Base-by-base conservation (phyloP, 2,329 filamentous ascomycete species). In the Chaetomiaceae sp. region DNA sequence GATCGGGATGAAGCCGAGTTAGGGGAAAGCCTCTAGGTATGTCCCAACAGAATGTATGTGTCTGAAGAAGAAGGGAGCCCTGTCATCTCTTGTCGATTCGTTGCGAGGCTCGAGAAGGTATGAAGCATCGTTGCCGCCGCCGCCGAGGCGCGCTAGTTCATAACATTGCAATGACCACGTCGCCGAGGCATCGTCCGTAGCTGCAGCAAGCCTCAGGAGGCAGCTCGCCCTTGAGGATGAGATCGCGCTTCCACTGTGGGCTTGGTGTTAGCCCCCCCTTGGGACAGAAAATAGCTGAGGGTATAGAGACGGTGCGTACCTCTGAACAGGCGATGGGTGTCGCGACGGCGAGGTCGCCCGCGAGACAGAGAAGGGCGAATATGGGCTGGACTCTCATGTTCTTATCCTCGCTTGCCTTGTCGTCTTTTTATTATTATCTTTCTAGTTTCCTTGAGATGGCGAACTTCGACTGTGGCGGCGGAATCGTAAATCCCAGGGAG, bases 201-300 rank as follows among this genome's bases (percentile, higher is more conserved):
- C 73, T 73, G 62, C 77, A 80, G 63, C 77, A 79, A 12, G 65
- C 71, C 23, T 76, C 72, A n/a, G 74, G 69, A 17, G 70, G 67
- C 53, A 75, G 66, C 23, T 70, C 62, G 47, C 76, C 75, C 23
- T 65, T 71, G 41, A 79, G 69, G 34, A 79, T 79, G 13, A 64
- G 60, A 55, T 73, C 72, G 46, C 68, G 60, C 53, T 67, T 69
- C 14, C 58, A 49, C 66, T 70, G 54, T 21, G 5, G 37, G 14
- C n/a, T 27, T 27, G 25, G 25, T 27, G 23, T 27, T 16, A 20
- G 43, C n/a, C n/a, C n/a, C n/a, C n/a, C n/a, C 8, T 14, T 14
- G 37, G 9, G 21, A 12, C 16, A 13, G 37, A n/a, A 16, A 35
- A 10, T 10, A 27, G 6, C 25, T 6, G 25, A 10, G 12, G 35